A percentile compares a stretch with the other conserved stretches of the same genome.
Evolutionary conservation across 257 asterid genomes (phyloP).

Genomic region (Solanum paucissectum): DNA sequence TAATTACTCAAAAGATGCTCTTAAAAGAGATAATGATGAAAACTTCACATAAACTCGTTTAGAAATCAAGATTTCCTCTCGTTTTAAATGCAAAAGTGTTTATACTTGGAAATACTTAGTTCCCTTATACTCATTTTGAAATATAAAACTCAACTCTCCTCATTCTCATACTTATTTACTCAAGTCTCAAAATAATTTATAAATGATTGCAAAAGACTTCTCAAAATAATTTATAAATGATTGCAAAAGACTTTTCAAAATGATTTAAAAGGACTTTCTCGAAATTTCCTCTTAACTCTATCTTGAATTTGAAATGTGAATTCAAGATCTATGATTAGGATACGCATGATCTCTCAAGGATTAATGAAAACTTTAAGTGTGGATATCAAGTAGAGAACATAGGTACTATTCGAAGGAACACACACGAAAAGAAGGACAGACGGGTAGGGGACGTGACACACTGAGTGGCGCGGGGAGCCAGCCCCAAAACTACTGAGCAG

Average conservation of each 20-base stretch:
- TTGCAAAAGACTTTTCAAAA: no score
- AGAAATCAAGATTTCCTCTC: not conserved
- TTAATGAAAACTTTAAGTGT: not conserved
- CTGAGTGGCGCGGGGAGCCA: no score
- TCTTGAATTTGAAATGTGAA: not conserved
- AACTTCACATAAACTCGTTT: not conserved
- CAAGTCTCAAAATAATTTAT: no score
- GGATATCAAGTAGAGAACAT: not conserved
- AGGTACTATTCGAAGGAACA: not conserved
- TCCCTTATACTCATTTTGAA: not conserved
- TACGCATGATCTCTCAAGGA: not conserved
- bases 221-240: no score
- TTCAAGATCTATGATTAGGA: not conserved
- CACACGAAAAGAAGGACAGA: not conserved
- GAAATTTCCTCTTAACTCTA: no score
- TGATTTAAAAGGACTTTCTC: not conserved
- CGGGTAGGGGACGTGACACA: no score
- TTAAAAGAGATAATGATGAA: not conserved
- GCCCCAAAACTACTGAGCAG: not conserved
- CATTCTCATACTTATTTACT: no score
- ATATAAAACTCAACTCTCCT: no score
- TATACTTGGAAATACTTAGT: not conserved
- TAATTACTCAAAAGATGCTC: not conserved
- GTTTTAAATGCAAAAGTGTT: not conserved
- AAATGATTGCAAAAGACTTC: no score